Base-by-base conservation (phyloP, 495 filamentous ascomycete genomes). In the Aspergillus olivimuriae region DNA sequence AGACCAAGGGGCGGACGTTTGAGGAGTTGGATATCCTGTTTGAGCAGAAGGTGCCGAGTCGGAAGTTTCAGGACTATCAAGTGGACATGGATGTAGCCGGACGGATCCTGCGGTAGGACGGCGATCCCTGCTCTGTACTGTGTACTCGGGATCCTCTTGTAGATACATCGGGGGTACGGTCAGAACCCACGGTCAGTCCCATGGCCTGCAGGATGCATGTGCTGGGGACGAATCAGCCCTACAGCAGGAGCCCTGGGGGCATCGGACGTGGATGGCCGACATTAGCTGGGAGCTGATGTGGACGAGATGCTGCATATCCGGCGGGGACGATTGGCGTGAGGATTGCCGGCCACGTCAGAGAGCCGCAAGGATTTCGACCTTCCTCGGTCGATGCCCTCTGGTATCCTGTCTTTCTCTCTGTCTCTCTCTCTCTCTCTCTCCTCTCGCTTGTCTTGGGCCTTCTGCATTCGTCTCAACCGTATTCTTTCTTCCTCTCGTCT, bases 1-100 rank as follows among this genome's bases (percentile, higher is more conserved):
- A 85, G 55, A 81, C 77, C 7, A 77, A 68, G 41, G 77, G 72
- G 0, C 56, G 76, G 39, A 83, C 79, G 0, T 84, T 74, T 46
- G 77, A 80, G 46, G 80, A 85, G 57, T 43, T 82, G 24, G 66
- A 75, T 48, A 53, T 65, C 4, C 36, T 75, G 41, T 75, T 75
- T 49, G 56, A 84, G 58, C 48, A 68, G 42, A 63, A 67, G 4
- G 59, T 81, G 15, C 72, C 66, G 33, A 58, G 53, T 39, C 51
- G 63, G 18, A 51, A 52, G 41, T 66, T 66, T 32, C 34, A 43
- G 41, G 11, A 46, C 17, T 59, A 48, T 32, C 42, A 41, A 45
- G 43, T 60, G n/a, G 46, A 53, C 12, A 54, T 60, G 7, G 44
- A 47, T 18, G 28, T 51, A 21, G 39, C 19, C 4, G 48, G 48